Percentiles rank a stretch among this genome's conserved stretches.
Conservation (phyloP, 2,329 filamentous ascomycete species). For the Sarocladium kiliense region DNA sequence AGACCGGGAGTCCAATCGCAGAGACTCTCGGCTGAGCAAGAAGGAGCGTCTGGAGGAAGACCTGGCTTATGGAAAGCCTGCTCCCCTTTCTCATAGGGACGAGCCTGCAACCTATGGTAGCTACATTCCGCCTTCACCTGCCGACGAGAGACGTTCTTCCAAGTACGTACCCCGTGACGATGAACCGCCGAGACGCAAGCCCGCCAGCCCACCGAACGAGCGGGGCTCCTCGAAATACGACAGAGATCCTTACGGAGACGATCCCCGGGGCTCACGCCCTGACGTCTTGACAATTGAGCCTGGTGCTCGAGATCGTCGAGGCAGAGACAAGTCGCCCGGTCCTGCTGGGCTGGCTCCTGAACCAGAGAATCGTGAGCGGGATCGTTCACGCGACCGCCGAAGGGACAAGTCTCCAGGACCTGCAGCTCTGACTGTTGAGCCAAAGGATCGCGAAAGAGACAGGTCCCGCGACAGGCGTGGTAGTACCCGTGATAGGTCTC, state of each 20-base stretch:
- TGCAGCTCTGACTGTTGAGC: constrained; percentile 16
- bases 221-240: constrained; percentile 16
- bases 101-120: constrained; percentile 22
- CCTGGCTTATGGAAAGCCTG: constrained; percentile 42
- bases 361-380: constrained; percentile 22
- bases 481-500: constrained; percentile 37
- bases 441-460: constrained; percentile 19
- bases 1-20: constrained; percentile 20
- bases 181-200: constrained; percentile 13
- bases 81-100: constrained; percentile 13
- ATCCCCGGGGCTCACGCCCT: constrained; percentile 30
- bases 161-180: constrained; percentile 14
- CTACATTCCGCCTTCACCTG: constrained; percentile 18
- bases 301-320: constrained; percentile 23
- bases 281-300: constrained; percentile 38
- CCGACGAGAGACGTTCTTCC: constrained; percentile 17
- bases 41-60: constrained; percentile 33
- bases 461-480: constrained; percentile 26
- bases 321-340: constrained; percentile 22
- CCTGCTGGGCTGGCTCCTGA: constrained; percentile 16
- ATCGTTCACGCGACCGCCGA: constrained; percentile 27
- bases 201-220: constrained; percentile 15
- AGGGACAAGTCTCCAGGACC: constrained; percentile 22
- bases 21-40: constrained; percentile 16
- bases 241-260: constrained; percentile 22